Base-by-base conservation (phyloP, 805 yeast species). In the Lachancea sp. region DNA sequence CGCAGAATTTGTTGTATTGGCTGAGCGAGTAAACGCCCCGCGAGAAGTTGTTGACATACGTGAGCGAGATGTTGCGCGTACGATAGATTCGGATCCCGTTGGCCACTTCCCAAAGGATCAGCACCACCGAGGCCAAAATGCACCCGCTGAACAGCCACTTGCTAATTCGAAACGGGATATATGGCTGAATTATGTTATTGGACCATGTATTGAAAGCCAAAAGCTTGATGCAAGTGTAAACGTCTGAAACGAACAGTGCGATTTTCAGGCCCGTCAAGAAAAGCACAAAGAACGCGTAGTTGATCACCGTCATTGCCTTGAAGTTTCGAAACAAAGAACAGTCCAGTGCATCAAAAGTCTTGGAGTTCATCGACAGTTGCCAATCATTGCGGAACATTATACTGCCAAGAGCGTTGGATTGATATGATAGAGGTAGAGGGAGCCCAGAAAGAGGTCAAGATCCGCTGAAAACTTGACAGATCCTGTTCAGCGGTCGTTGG, bases 91-190 rank as follows among this genome's bases (percentile, higher is more conserved):
- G 70, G 10, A 77, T 65, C 0, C 88, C 93, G 63, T 76, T 67
- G 4, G 77, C 53, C 57, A 75, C 67, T 43, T 80, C 83, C 64
- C 79, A 79, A 1, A 79, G 50, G 41, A 82, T 55, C 20, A 84
- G 66, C 3, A 75, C 63, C 40, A 85, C 69, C 9, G 91, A 82
- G 44, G 85, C 74, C 11, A 88, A 72, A 48, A 88, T 88, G 61
- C 96, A 88, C 2, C 82, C 86, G 16, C 84, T 78, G 58, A 83
- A 84, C n/a, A 84, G 66, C 91, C 91, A 84, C 57, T 68, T 77
- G 47, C 71, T 74, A 46, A 73, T 78, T 58, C 55, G 74, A 48
- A 75, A 71, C 0, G 80, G 68, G 3, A 77, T 60, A 49, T 60
- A 68, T 3, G 82, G 81, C 44, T 68, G 57, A 26, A 72, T 63